A percentile compares a stretch with the other conserved stretches of the same genome.
Conservation (phyloP, 495 filamentous ascomycete species). For the Annulohypoxylon stygium region DNA sequence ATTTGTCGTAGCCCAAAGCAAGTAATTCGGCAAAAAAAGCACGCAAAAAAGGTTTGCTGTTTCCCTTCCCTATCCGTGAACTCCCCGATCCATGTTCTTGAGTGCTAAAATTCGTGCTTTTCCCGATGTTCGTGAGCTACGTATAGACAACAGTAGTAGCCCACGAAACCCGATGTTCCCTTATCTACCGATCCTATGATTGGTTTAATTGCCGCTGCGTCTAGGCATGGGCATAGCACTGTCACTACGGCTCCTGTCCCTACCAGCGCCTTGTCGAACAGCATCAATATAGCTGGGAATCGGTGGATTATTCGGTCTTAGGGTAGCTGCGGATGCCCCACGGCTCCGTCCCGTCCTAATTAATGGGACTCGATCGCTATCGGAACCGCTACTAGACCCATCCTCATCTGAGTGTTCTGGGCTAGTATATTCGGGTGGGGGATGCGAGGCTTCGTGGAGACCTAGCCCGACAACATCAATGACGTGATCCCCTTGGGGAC, state of each 20-base stretch:
- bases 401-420: constrained; percentile 67
- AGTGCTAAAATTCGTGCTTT: constrained; percentile 28
- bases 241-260: constrained; percentile 59
- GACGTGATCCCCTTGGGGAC: constrained; percentile 50
- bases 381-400: constrained; percentile 66
- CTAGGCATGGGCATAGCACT: constrained; percentile 50
- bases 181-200: constrained; percentile 1
- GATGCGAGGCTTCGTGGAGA: constrained; percentile 54
- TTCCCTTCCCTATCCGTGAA: constrained; percentile 42
- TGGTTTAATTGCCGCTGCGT: constrained; percentile 29
- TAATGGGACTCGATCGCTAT: constrained; percentile 57
- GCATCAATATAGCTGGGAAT: constrained; percentile 79
- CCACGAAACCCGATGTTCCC: constrained; percentile 21
- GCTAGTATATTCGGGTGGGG: constrained; percentile 82
- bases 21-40: constrained; percentile 16
- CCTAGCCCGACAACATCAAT: constrained; percentile 57
- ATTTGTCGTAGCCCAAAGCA: constrained; percentile 42
- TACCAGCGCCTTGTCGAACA: constrained; percentile 64
- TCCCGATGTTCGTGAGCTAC: constrained; percentile 34
- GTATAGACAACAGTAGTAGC: constrained; percentile 38
- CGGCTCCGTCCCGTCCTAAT: constrained; percentile 57
- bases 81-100: constrained; percentile 42
- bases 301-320: constrained; percentile 61
- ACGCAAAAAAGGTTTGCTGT: constrained; percentile 12
- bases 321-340: constrained; percentile 58